These are phyloP conservation scores for Exophiala oligosperma DNA, from an alignment of 2,329 filamentous ascomycete species.

Conservation along the genomic window DNA sequence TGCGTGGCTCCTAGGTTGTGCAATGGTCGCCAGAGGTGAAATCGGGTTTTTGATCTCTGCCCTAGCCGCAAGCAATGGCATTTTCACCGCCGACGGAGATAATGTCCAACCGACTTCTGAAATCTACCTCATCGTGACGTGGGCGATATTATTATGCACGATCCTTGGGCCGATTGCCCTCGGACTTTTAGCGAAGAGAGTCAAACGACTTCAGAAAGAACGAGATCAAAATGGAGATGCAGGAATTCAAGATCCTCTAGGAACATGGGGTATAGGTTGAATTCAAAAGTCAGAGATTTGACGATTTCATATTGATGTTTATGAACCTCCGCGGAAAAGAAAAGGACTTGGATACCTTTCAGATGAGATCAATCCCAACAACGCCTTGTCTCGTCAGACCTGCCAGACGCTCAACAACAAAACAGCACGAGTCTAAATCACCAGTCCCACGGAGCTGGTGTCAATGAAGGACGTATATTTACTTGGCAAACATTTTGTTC, in stretches of 20 bases:
- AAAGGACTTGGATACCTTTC: too few relatives aligned
- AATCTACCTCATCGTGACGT: conserved; percentile 55
- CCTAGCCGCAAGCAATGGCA: conserved; percentile 58
- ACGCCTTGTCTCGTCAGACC: too few relatives aligned
- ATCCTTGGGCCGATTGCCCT: conserved; percentile 56
- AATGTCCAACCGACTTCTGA: conserved; percentile 37
- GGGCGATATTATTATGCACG: conserved; percentile 59
- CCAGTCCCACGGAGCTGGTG: background rate
- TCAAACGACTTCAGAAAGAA: conserved; percentile 34
- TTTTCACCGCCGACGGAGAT: conserved; percentile 37
- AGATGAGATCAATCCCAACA: too few relatives aligned
- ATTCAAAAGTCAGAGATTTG: background rate
- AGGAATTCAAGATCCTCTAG: conserved; percentile 15
- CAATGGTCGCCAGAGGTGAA: conserved; percentile 77
- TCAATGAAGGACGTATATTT: background rate
- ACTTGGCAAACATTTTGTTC: conserved; percentile 8
- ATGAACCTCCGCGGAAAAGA: too few relatives aligned
- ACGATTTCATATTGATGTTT: background rate
- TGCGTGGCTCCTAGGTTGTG: conserved; percentile 63
- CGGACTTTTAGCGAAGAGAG: conserved; percentile 49
- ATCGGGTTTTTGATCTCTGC: conserved; percentile 76
- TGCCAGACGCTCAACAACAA: too few relatives aligned
- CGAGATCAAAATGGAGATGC: background rate
- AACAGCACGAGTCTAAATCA: background rate
- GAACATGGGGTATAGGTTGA: conserved; percentile 16